Evolutionary conservation across 2,329 filamentous ascomycete genomes (phyloP).

Genomic region (Apiospora sp.): DNA sequence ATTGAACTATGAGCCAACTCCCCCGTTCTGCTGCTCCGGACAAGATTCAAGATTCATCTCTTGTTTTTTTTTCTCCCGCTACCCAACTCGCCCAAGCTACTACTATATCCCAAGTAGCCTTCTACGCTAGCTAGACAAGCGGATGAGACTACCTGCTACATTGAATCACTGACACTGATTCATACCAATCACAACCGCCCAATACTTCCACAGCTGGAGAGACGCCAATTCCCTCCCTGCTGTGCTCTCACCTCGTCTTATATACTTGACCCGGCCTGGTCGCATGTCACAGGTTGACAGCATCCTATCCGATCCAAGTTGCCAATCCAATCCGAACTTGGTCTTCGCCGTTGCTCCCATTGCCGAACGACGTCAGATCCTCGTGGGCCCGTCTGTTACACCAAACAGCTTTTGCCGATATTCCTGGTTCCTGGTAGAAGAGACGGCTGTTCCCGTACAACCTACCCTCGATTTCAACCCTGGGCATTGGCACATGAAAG

Average conservation of each 20-base stretch:
- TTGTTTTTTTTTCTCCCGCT: not conserved
- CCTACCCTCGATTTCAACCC: not conserved
- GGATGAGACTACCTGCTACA: conserved; percentile 5
- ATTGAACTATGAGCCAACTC: conserved; percentile 12
- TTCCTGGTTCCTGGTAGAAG: conserved; percentile 2
- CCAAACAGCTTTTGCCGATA: not conserved
- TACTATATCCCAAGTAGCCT: not conserved
- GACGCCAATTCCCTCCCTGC: not conserved
- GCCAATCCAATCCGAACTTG: not conserved
- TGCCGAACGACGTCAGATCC: too few species aligned
- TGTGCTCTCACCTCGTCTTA: not conserved
- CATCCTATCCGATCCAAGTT: conserved; percentile 20
- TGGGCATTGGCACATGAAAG: conserved; percentile 8
- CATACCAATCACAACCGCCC: conserved; percentile 14
- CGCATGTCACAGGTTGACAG: conserved; percentile 34
- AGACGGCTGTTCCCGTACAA: not conserved
- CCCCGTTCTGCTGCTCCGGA: not conserved
- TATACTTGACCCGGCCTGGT: conserved; percentile 32
- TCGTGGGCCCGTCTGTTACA: not conserved
- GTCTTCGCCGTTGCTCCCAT: not conserved
- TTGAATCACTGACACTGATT: not conserved
- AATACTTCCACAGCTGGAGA: not conserved
- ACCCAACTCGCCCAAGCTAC: not conserved
- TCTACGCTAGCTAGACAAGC: conserved; percentile 2
- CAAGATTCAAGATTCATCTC: not conserved